phyloP scores from a whole-genome alignment of 352 stramenopile species.

The Vaucheria bursata region DNA sequence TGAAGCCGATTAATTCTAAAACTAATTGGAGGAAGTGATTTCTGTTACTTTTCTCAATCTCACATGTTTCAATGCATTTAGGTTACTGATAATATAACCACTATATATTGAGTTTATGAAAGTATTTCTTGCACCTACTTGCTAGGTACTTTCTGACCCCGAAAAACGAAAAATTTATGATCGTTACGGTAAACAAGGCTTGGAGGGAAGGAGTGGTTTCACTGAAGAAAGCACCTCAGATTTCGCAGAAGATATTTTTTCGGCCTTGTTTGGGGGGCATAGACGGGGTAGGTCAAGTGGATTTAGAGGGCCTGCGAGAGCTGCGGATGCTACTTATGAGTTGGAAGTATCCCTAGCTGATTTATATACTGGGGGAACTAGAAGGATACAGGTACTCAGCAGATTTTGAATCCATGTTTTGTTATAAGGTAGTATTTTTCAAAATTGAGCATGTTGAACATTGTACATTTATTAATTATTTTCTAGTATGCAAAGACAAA shows the following conservation, averaged over 20 bases:
- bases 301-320: background rate
- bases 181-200: constrained; percentile 59
- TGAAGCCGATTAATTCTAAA: no score
- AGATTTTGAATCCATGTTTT: no score
- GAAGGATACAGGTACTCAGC: background rate
- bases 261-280: constrained; percentile 37
- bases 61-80: no score
- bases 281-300: background rate
- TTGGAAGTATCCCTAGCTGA: background rate
- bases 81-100: no score
- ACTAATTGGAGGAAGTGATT: no score
- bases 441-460: no score
- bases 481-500: no score
- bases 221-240: constrained; percentile 17
- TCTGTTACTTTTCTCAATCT: no score
- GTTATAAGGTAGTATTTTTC: no score
- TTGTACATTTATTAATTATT: no score
- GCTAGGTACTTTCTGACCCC: constrained; percentile 69
- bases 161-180: constrained; percentile 74
- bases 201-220: constrained; percentile 20
- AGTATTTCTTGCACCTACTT: no score
- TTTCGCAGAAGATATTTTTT: constrained; percentile 38
- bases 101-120: no score
- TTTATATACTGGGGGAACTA: background rate
- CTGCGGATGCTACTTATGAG: background rate